Percentiles rank a stretch among this genome's conserved stretches.
Conservation (phyloP, 257 asterid species). For the Haberlea rhodopensis region DNA sequence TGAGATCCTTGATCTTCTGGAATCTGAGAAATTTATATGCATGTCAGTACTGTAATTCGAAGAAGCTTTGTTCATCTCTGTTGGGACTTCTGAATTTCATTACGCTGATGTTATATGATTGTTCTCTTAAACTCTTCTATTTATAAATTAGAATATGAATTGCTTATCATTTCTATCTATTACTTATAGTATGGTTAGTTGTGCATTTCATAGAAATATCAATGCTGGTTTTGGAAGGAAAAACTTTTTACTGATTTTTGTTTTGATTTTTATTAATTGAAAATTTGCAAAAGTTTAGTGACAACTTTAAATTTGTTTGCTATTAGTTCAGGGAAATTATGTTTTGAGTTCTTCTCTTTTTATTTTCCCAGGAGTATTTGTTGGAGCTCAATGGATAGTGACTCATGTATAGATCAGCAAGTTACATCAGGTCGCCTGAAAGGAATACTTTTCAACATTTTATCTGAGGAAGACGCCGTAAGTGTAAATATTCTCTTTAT, state of each 20-base stretch:
- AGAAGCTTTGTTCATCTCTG: neutral
- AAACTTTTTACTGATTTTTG: neutral
- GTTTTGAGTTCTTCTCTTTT: neutral
- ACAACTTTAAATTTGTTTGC: neutral
- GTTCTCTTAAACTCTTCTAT: neutral
- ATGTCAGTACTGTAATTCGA: neutral
- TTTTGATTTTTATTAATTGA: neutral
- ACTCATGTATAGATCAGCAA: constrained; percentile 40
- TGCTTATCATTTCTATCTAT: neutral
- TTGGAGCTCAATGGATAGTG: constrained; percentile 50
- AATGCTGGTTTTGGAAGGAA: neutral
- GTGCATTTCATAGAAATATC: neutral
- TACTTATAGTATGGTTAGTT: neutral
- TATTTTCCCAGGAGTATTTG: constrained; percentile 26
- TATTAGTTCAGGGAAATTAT: neutral
- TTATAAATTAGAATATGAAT: no score
- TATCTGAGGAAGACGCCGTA: constrained; percentile 83
- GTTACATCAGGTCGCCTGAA: constrained; percentile 45
- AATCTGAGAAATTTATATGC: neutral
- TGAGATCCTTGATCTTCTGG: no score
- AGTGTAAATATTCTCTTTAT: constrained; percentile 32
- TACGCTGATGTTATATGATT: neutral
- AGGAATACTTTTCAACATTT: constrained; percentile 56
- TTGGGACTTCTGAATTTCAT: neutral
- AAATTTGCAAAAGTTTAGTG: neutral